Conservation (phyloP, 768 basidiomycete species). For the Gelatoporia subvermispora region DNA sequence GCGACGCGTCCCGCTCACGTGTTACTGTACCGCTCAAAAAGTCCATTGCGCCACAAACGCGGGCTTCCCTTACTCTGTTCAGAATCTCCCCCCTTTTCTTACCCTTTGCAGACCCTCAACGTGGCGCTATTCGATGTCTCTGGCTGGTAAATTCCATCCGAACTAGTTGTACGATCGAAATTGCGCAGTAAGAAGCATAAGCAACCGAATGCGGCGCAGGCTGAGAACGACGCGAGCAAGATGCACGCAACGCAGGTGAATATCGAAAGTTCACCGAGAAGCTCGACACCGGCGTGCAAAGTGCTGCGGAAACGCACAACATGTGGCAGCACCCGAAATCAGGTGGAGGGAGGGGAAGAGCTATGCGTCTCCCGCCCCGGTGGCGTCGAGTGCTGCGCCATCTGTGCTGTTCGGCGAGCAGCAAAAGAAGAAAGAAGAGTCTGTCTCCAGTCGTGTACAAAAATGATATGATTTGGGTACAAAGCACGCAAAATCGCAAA, state of each 20-base stretch:
- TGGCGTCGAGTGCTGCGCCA: too few relatives aligned
- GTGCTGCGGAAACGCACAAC: conserved; percentile 4
- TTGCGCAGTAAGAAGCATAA: conserved; percentile 25
- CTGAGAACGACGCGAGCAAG: conserved; percentile 16
- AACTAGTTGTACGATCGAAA: conserved; percentile 9
- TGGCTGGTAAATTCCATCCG: conserved; percentile 28
- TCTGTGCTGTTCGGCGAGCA: too few relatives aligned
- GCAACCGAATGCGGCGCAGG: conserved; percentile 7
- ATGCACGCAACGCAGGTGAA: conserved; percentile 25
- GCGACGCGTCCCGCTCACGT: too few relatives aligned
- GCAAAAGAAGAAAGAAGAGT: too few relatives aligned
- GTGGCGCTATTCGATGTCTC: conserved; percentile 33
- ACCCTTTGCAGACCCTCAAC: background rate
- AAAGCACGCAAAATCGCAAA: too few relatives aligned
- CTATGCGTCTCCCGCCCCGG: too few relatives aligned
- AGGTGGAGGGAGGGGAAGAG: conserved; percentile 1
- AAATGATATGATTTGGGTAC: too few relatives aligned
- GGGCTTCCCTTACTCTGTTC: too few relatives aligned
- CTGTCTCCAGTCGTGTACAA: too few relatives aligned
- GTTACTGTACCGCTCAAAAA: too few relatives aligned
- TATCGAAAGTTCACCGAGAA: conserved; percentile 31
- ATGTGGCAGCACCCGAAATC: conserved; percentile 2
- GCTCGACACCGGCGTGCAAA: conserved; percentile 16
- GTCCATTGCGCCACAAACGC: too few relatives aligned
- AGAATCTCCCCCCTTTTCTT: background rate